phyloP scores from a whole-genome alignment of 2,329 filamentous ascomycete genomes.

The Pseudopyricularia javanii region DNA sequence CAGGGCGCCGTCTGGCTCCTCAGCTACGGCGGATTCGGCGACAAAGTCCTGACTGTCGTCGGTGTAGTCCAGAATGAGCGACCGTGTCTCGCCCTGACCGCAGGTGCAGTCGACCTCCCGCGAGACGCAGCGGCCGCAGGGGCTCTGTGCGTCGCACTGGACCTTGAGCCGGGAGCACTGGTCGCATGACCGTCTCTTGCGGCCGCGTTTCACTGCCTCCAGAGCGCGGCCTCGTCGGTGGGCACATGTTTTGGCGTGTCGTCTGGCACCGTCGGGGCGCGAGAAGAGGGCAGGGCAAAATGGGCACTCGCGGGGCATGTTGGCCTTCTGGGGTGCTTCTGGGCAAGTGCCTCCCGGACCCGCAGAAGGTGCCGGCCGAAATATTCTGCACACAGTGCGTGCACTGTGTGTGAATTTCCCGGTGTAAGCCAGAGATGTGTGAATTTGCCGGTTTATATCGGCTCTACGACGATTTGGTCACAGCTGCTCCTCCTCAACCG shows the following conservation, averaged over 20 bases:
- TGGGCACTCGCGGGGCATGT: background rate
- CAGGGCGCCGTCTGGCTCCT: background rate
- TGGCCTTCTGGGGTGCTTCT: background rate
- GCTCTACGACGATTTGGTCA: background rate
- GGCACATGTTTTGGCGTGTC: background rate
- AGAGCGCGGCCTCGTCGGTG: background rate
- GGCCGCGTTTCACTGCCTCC: background rate
- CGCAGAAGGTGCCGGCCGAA: background rate
- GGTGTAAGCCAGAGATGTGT: background rate
- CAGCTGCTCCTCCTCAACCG: background rate
- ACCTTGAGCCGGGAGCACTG: background rate
- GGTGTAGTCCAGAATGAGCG: background rate
- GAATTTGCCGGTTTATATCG: background rate
- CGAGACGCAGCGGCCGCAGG: background rate
- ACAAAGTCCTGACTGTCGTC: background rate
- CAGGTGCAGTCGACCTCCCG: background rate
- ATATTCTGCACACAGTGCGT: background rate
- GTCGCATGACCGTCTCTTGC: background rate
- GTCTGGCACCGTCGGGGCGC: background rate
- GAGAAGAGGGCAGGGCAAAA: background rate
- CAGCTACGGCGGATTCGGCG: background rate
- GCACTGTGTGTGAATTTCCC: background rate
- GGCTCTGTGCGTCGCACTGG: background rate
- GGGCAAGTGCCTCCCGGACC: background rate
- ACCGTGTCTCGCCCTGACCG: background rate